Evolutionary conservation across 2,329 filamentous ascomycete species (phyloP).

Genomic region (Colletotrichum sp.): DNA sequence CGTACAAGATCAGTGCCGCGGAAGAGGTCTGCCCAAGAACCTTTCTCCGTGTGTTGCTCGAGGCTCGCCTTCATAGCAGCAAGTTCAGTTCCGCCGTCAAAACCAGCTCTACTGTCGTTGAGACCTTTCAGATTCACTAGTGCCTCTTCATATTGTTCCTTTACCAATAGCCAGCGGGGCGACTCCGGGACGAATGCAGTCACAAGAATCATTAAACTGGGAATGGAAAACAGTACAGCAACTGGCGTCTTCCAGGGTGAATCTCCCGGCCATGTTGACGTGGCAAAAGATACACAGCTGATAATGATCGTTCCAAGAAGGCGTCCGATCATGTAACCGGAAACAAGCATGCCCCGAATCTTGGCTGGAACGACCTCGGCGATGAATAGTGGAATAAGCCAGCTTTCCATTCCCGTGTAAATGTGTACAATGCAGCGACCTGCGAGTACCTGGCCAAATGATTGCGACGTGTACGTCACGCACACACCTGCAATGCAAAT

Average conservation of each 20-base stretch:
- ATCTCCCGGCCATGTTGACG: background rate
- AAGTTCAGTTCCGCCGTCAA: background rate
- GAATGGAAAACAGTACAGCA: background rate
- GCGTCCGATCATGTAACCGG: background rate
- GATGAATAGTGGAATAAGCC: background rate
- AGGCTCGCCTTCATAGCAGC: background rate
- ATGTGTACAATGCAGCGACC: background rate
- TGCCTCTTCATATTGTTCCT: background rate
- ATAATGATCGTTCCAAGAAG: background rate
- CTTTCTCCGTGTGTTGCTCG: background rate
- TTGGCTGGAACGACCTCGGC: background rate
- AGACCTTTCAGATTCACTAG: background rate
- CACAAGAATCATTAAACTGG: background rate
- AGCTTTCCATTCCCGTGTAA: background rate
- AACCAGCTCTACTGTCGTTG: background rate
- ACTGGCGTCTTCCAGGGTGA: background rate
- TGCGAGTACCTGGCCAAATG: background rate
- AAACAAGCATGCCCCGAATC: background rate
- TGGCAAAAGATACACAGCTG: background rate
- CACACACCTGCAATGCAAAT: background rate
- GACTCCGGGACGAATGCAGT: background rate
- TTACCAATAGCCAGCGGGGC: background rate
- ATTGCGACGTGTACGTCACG: background rate
- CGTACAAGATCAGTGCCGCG: background rate
- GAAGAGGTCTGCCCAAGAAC: background rate